Evolutionary conservation across 179 eudicot species (phyloP).

Genomic region (Beta corolliflora): DNA sequence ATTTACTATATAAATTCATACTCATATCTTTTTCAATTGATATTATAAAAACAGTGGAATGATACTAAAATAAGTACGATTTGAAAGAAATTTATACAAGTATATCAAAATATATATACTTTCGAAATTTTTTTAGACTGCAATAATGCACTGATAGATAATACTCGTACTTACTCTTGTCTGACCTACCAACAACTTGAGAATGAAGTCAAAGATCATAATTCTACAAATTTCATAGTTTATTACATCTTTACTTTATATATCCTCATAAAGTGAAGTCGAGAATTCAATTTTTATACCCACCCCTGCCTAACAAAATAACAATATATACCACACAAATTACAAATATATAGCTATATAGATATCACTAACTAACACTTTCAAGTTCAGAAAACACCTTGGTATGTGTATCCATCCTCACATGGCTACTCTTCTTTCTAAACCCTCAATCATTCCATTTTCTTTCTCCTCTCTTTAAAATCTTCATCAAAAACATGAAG

Average conservation of each 20-base stretch:
- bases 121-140: too few relatives aligned
- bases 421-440: slow-evolving; percentile 7
- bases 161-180: too few relatives aligned
- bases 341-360: background rate
- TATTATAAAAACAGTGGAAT: too few relatives aligned
- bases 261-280: too few relatives aligned
- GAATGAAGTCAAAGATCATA: slow-evolving; percentile 8
- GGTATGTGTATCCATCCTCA: slow-evolving; percentile 7
- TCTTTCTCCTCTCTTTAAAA: background rate
- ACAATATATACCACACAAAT: background rate
- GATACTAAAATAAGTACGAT: too few relatives aligned
- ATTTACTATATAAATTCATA: too few relatives aligned
- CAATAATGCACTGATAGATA: too few relatives aligned
- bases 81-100: too few relatives aligned
- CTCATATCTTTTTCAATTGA: too few relatives aligned
- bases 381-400: background rate
- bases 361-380: background rate
- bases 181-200: too few relatives aligned
- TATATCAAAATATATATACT: too few relatives aligned
- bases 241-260: too few relatives aligned
- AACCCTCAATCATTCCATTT: background rate
- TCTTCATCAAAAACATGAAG: slow-evolving; percentile 8
- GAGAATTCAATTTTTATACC: background rate
- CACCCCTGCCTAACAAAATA: background rate
- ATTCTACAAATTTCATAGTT: background rate